Percentiles rank a stretch among this genome's conserved stretches.
These are phyloP conservation scores for Trypanosoma cruzi DNA, from an alignment of 208 protist species.

Conservation along the genomic window DNA sequence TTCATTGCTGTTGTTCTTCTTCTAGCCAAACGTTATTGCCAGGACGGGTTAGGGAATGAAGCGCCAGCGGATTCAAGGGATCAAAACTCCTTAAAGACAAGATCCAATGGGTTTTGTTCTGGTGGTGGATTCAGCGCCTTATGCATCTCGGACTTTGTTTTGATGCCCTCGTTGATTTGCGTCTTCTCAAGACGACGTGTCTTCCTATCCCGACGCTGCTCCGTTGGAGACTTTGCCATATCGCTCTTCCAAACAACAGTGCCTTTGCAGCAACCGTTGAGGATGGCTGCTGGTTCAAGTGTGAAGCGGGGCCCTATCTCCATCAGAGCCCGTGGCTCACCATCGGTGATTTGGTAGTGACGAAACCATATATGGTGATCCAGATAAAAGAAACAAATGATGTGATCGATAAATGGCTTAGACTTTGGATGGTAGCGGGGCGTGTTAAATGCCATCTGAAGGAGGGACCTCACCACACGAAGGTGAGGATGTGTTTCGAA, in stretches of 20 bases:
- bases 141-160: constrained; percentile 63
- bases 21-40: neutral
- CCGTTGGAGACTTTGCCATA: constrained; percentile 61
- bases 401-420: constrained; percentile 99
- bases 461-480: constrained; percentile 95
- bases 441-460: constrained; percentile 96
- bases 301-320: constrained; percentile 98
- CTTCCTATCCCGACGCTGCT: constrained; percentile 81
- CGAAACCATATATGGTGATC: constrained; percentile 98
- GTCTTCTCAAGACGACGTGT: constrained; percentile 73
- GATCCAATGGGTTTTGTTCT: constrained; percentile 62
- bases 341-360: constrained; percentile 96
- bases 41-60: neutral
- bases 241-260: constrained; percentile 94
- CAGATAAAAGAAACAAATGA: constrained; percentile 96
- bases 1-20: neutral
- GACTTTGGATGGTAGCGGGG: constrained; percentile 96
- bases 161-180: constrained; percentile 66
- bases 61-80: neutral
- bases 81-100: constrained; percentile 50
- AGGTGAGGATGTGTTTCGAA: constrained; percentile 95
- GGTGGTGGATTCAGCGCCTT: constrained; percentile 65
- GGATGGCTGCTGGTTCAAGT: constrained; percentile 93
- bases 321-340: constrained; percentile 74
- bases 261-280: constrained; percentile 95